Evolutionary conservation across 345 rosid genomes (phyloP).

Genomic region (Corymbia maculata): DNA sequence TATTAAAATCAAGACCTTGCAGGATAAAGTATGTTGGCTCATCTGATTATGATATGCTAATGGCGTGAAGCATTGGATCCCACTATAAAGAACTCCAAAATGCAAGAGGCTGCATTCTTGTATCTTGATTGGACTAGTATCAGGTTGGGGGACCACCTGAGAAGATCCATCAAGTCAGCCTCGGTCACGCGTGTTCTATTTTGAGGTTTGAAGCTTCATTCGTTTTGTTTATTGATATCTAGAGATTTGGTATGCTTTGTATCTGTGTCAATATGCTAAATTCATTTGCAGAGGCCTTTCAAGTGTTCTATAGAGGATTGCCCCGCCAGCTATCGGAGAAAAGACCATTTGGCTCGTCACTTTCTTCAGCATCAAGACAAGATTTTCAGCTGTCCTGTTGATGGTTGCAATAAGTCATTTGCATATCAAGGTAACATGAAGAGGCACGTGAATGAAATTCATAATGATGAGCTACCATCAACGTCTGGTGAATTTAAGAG

Average conservation of each 20-base stretch:
- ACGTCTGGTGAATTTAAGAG: not conserved
- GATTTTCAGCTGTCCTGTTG: conserved; percentile 53
- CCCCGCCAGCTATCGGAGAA: conserved; percentile 61
- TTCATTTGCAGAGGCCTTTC: conserved; percentile 54
- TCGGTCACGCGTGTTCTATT: conserved; percentile 49
- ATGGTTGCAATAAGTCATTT: conserved; percentile 45
- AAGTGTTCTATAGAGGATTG: conserved; percentile 59
- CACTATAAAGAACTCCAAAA: conserved; percentile 89
- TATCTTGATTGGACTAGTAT: conserved; percentile 85
- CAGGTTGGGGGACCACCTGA: conserved; percentile 99
- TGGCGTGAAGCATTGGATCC: conserved; percentile 99
- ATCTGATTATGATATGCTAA: not conserved
- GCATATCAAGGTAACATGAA: conserved; percentile 38
- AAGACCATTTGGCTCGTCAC: conserved; percentile 82
- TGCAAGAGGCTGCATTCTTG: conserved; percentile 63
- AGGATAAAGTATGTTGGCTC: not conserved
- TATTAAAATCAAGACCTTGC: not conserved
- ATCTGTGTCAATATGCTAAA: not conserved
- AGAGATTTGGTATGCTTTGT: not conserved
- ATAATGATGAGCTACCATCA: conserved; percentile 13
- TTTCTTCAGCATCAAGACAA: conserved; percentile 59
- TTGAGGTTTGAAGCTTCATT: conserved; percentile 28
- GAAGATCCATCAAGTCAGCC: conserved; percentile 96
- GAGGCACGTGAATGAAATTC: conserved; percentile 47
- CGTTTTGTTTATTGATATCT: not conserved